phyloP scores from a whole-genome alignment of 1,284 basidiomycete genomes.

The Rhodofomes roseus region DNA sequence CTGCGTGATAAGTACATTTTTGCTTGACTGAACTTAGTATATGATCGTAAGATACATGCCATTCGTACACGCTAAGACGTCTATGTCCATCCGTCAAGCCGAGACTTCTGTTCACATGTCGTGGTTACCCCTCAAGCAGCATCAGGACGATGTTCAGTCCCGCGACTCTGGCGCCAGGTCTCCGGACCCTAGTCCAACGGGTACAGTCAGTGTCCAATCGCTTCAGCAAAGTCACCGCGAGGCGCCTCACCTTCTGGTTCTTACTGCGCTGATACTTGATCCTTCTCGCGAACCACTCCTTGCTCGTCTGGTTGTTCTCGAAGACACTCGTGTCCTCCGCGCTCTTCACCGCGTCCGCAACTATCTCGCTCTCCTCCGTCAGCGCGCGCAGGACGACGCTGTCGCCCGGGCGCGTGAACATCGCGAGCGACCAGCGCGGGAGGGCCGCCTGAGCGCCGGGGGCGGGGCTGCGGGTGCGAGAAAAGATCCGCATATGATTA shows the following conservation, averaged over 20 bases:
- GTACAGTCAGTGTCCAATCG: neutral
- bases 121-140: slow-evolving; percentile 5
- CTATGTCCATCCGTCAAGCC: too few relatives aligned
- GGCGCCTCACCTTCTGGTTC: slow-evolving; percentile 19
- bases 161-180: slow-evolving; percentile 25
- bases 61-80: neutral
- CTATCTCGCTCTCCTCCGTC: slow-evolving; percentile 21
- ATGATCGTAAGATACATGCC: neutral
- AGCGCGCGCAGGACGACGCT: slow-evolving; percentile 23
- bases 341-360: slow-evolving; percentile 26
- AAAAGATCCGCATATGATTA: neutral
- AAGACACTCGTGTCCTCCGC: slow-evolving; percentile 16
- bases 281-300: slow-evolving; percentile 30
- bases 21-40: neutral
- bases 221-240: neutral
- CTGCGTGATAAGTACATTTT: neutral
- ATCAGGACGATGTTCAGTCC: slow-evolving; percentile 22
- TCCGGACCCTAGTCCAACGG: slow-evolving; percentile 22
- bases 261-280: slow-evolving; percentile 24
- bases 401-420: slow-evolving; percentile 35
- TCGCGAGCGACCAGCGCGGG: slow-evolving; percentile 35
- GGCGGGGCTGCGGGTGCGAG: slow-evolving; percentile 19
- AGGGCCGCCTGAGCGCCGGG: slow-evolving; percentile 29
- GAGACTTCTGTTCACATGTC: neutral
- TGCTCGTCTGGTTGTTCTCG: slow-evolving; percentile 22